Percentiles rank a stretch among this genome's conserved stretches.
Evolutionary conservation across 306 rosid genomes (phyloP).

Genomic region (Acacia confusa): DNA sequence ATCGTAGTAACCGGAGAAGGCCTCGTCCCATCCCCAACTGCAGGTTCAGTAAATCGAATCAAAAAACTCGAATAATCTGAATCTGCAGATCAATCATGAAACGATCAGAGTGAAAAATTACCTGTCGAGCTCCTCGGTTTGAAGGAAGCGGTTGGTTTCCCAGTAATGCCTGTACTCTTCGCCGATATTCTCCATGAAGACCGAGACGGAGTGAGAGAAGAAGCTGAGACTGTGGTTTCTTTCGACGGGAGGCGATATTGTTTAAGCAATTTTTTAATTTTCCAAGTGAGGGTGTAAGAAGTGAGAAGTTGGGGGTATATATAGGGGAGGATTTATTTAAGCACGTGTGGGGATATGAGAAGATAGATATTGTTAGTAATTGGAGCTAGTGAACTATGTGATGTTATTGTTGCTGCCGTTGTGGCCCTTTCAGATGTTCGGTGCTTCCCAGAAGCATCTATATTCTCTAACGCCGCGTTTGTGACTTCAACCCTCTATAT

Average conservation of each 20-base stretch:
- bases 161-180: conserved; percentile 70
- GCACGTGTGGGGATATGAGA: conserved; percentile 27
- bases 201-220: neutral
- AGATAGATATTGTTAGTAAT: too few species aligned
- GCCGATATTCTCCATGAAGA: conserved; percentile 63
- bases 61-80: neutral
- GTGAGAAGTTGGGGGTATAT: neutral
- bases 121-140: conserved; percentile 77
- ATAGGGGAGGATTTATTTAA: neutral
- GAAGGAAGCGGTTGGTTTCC: conserved; percentile 74
- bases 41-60: neutral
- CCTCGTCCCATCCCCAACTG: conserved; percentile 86
- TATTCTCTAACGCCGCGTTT: conserved; percentile 39
- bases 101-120: neutral
- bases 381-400: too few species aligned
- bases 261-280: too few species aligned
- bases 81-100: neutral
- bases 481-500: neutral
- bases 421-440: neutral
- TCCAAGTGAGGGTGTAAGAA: too few species aligned
- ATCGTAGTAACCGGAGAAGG: conserved; percentile 70
- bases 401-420: neutral
- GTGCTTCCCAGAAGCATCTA: conserved; percentile 36
- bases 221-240: neutral
- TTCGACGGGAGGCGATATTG: neutral